Conservation (phyloP, 768 basidiomycete genomes). For the Naganishia onofrii region DNA sequence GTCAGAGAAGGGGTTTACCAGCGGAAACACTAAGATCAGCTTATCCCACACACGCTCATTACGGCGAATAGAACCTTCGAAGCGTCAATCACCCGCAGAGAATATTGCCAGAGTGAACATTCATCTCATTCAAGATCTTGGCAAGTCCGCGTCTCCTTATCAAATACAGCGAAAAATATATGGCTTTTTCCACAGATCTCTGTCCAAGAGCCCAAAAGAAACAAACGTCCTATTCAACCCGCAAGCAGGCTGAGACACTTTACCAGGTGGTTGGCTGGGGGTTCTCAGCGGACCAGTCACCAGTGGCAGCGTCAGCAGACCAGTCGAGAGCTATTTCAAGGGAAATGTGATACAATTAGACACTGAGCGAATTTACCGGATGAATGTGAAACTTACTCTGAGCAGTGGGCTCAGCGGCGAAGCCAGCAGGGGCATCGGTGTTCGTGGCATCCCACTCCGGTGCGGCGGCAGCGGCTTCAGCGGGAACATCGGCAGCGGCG, state of each 20-base stretch:
- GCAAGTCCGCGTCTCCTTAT: slow-evolving; percentile 20
- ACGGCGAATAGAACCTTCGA: too few relatives aligned
- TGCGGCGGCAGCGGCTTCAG: slow-evolving; percentile 57
- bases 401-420: slow-evolving; percentile 60
- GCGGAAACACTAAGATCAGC: too few relatives aligned
- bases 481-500: slow-evolving; percentile 62
- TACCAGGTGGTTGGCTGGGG: slow-evolving; percentile 44
- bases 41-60: too few relatives aligned
- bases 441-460: slow-evolving; percentile 59
- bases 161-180: slow-evolving; percentile 28
- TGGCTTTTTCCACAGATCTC: slow-evolving; percentile 25
- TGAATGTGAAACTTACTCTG: slow-evolving; percentile 43
- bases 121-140: slow-evolving; percentile 21
- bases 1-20: too few relatives aligned
- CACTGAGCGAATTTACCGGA: neutral
- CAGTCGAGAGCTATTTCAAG: slow-evolving; percentile 75
- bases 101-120: slow-evolving; percentile 9
- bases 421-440: slow-evolving; percentile 69
- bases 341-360: slow-evolving; percentile 19
- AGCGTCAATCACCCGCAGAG: too few relatives aligned
- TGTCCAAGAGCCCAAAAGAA: slow-evolving; percentile 21
- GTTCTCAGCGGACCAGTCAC: slow-evolving; percentile 89
- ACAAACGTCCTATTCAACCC: slow-evolving; percentile 22
- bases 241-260: slow-evolving; percentile 22
- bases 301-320: slow-evolving; percentile 65